phyloP scores from a whole-genome alignment of 495 filamentous ascomycete species.

The Durotheca rogersii region DNA sequence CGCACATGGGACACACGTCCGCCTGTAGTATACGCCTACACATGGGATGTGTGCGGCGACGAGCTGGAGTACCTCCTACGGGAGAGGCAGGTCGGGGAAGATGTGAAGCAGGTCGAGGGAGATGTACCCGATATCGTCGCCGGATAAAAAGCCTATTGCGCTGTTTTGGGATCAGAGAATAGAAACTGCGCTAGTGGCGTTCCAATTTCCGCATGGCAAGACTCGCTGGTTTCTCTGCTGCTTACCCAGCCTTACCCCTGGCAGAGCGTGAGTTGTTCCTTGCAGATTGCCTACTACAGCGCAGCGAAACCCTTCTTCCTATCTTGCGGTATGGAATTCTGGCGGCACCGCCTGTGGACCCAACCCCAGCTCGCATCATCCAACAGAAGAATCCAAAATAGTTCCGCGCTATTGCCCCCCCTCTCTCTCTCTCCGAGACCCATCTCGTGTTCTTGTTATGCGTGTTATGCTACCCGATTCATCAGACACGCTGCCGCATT shows the following conservation, averaged over 20 bases:
- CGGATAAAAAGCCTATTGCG: constrained; percentile 2
- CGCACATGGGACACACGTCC: too few relatives aligned
- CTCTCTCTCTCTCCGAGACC: too few relatives aligned
- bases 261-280: constrained; percentile 25
- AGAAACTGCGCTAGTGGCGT: constrained; percentile 28
- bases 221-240: neutral
- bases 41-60: too few relatives aligned
- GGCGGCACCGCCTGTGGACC: too few relatives aligned
- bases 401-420: constrained; percentile 28
- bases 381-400: constrained; percentile 28
- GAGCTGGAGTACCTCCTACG: too few relatives aligned
- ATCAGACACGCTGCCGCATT: constrained; percentile 17
- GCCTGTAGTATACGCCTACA: too few relatives aligned
- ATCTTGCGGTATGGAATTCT: too few relatives aligned
- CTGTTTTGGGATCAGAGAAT: constrained; percentile 20
- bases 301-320: too few relatives aligned
- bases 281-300: constrained; percentile 18
- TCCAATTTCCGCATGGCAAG: constrained; percentile 30
- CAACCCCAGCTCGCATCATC: constrained; percentile 23
- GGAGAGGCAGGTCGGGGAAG: too few relatives aligned
- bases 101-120: neutral
- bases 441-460: constrained; percentile 33
- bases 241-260: neutral
- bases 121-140: neutral
- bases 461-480: constrained; percentile 15